Percentiles rank a stretch among this genome's conserved stretches.
Evolutionary conservation across 2,329 filamentous ascomycete genomes (phyloP).

Genomic region (Blastomyces emzantsi): DNA sequence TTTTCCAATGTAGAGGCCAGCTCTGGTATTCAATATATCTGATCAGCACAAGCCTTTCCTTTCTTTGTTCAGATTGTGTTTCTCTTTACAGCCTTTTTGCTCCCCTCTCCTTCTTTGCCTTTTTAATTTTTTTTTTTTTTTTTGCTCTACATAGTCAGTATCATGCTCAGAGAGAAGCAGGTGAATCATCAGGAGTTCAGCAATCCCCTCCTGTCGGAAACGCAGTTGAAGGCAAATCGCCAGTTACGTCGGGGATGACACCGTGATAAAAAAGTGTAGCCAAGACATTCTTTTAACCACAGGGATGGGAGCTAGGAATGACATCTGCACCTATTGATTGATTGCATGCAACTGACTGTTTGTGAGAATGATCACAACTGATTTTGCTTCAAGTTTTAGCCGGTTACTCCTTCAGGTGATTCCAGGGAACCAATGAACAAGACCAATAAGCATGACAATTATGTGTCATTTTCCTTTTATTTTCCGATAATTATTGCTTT

Average conservation of each 20-base stretch:
- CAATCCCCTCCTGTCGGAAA: too few species aligned
- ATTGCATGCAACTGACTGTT: background rate
- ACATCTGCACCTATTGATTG: background rate
- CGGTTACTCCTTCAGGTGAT: background rate
- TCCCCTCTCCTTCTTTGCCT: background rate
- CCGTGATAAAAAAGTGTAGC: too few species aligned
- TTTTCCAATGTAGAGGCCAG: conserved; percentile 90
- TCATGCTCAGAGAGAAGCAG: too few species aligned
- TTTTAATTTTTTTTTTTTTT: background rate
- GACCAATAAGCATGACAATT: background rate
- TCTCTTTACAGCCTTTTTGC: too few species aligned
- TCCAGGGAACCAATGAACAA: background rate
- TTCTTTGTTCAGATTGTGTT: conserved; percentile 5
- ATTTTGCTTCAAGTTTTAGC: background rate
- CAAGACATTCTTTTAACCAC: too few species aligned
- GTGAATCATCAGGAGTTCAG: too few species aligned
- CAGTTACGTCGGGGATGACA: too few species aligned
- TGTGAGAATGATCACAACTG: background rate
- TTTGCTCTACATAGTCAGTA: background rate
- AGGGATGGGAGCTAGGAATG: background rate
- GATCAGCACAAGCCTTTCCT: conserved; percentile 6
- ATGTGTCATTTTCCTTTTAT: background rate
- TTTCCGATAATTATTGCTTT: background rate
- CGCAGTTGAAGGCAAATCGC: too few species aligned
- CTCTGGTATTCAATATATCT: conserved; percentile 48